A percentile compares a stretch with the other conserved stretches of the same genome.
Evolutionary conservation across 345 rosid species (phyloP).

Genomic region (Lepidium didymum): DNA sequence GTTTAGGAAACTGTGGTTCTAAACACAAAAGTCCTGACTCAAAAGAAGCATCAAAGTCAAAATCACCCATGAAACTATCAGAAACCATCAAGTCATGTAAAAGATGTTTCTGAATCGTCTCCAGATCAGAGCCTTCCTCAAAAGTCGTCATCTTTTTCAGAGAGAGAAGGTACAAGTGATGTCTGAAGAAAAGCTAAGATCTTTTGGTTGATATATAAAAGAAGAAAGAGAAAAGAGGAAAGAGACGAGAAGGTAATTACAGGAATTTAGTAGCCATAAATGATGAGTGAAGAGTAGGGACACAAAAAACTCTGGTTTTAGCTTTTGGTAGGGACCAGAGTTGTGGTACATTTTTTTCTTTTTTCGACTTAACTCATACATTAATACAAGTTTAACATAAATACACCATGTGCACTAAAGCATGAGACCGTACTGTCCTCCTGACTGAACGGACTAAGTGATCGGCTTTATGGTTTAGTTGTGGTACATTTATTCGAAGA

Average conservation of each 20-base stretch:
- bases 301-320: constrained; percentile 15
- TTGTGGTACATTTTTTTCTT: too few species aligned
- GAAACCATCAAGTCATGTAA: constrained; percentile 44
- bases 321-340: not conserved
- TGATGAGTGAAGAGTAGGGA: constrained; percentile 11
- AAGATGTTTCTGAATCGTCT: constrained; percentile 44
- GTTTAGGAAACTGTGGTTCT: constrained; percentile 31
- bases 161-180: constrained; percentile 7
- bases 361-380: too few species aligned
- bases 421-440: too few species aligned
- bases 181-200: constrained; percentile 11
- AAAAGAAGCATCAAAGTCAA: constrained; percentile 28
- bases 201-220: constrained; percentile 6
- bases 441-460: too few species aligned
- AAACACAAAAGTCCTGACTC: constrained; percentile 26
- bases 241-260: constrained; percentile 19
- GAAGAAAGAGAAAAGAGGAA: not conserved
- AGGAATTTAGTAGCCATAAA: constrained; percentile 18
- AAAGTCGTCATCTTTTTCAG: constrained; percentile 26
- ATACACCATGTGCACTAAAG: too few species aligned
- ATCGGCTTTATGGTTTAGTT: too few species aligned
- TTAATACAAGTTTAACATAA: too few species aligned
- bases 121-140: constrained; percentile 38
- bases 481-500: too few species aligned
- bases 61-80: constrained; percentile 34